A percentile compares a stretch with the other conserved stretches of the same genome.
Evolutionary conservation across 371 early-diverging fungal species (phyloP).

Genomic region (Batrachochytrium dendrobatidis): DNA sequence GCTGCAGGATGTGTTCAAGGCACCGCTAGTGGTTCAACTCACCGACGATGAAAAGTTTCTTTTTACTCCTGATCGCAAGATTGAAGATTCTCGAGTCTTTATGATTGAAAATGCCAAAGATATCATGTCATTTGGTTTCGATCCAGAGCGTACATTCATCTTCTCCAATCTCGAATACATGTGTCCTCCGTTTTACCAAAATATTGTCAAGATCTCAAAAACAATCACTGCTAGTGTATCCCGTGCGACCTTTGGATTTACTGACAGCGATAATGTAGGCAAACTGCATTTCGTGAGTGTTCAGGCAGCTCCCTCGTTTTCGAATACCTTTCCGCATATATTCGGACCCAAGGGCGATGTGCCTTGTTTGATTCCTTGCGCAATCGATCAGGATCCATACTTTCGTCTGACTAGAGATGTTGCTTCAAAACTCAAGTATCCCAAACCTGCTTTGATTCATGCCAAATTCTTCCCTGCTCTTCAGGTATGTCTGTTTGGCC

Average conservation of each 20-base stretch:
- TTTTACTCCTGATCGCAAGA: slow-evolving; percentile 85
- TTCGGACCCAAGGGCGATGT: slow-evolving; percentile 86
- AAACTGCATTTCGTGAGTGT: slow-evolving; percentile 86
- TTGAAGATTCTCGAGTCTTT: slow-evolving; percentile 80
- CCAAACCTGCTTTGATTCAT: slow-evolving; percentile 94
- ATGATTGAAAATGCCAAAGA: slow-evolving; percentile 90
- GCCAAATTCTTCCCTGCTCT: slow-evolving; percentile 97
- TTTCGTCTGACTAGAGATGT: slow-evolving; percentile 99
- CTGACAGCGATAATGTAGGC: slow-evolving; percentile 71
- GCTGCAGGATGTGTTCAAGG: slow-evolving; percentile 96
- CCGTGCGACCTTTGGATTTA: slow-evolving; percentile 89
- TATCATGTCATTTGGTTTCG: slow-evolving; percentile 97
- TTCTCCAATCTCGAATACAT: slow-evolving; percentile 93
- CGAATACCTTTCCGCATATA: slow-evolving; percentile 91
- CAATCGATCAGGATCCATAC: slow-evolving; percentile 99
- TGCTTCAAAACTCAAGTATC: slow-evolving; percentile 87
- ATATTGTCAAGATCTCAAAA: slow-evolving; percentile 80
- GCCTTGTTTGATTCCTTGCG: slow-evolving; percentile 97
- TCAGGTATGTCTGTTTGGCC: slow-evolving; percentile 45
- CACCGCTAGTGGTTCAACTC: slow-evolving; percentile 96
- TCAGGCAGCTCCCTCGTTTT: slow-evolving; percentile 93
- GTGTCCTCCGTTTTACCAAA: slow-evolving; percentile 86
- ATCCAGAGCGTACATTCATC: slow-evolving; percentile 97
- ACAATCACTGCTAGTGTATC: slow-evolving; percentile 78
- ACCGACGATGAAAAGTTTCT: slow-evolving; percentile 99